phyloP scores from a whole-genome alignment of 345 rosid genomes.

The Aquilaria malaccensis region DNA sequence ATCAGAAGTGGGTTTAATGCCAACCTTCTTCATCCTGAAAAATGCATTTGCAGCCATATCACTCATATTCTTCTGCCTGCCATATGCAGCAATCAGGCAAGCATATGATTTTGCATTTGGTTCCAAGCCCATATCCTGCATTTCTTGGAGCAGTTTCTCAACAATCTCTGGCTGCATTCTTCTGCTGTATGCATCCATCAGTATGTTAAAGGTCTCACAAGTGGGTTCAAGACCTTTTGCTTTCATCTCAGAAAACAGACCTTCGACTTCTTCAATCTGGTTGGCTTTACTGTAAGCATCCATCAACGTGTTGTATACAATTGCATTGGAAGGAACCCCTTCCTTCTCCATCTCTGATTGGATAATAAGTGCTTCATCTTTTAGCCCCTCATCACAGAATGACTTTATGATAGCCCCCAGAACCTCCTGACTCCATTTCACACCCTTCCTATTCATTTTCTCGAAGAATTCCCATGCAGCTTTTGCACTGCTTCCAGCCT shows the following conservation, averaged over 20 bases:
- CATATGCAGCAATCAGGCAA: constrained; percentile 73
- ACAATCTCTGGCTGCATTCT: constrained; percentile 88
- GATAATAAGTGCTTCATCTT: constrained; percentile 69
- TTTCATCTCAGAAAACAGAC: constrained; percentile 69
- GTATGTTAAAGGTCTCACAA: constrained; percentile 52
- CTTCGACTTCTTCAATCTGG: constrained; percentile 80
- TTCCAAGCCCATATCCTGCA: constrained; percentile 55
- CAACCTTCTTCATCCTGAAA: constrained; percentile 64
- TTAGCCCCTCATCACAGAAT: constrained; percentile 81
- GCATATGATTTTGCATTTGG: constrained; percentile 67
- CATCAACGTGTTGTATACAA: constrained; percentile 72
- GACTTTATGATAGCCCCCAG: constrained; percentile 66
- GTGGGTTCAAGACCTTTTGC: constrained; percentile 58
- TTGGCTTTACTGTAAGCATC: constrained; percentile 69
- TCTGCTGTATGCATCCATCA: constrained; percentile 79
- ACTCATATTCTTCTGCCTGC: constrained; percentile 65
- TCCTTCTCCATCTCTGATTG: constrained; percentile 83
- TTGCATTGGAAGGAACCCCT: constrained; percentile 55
- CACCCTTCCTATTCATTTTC: constrained; percentile 70
- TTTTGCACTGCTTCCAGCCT: constrained; percentile 55
- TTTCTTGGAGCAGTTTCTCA: constrained; percentile 57
- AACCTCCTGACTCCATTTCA: constrained; percentile 64
- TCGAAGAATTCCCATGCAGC: constrained; percentile 74
- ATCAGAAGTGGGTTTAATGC: constrained; percentile 65
- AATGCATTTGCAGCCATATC: constrained; percentile 84